Evolutionary conservation across 108 stramenopile genomes (phyloP).

Genomic region (Aurantiochytrium sp.): DNA sequence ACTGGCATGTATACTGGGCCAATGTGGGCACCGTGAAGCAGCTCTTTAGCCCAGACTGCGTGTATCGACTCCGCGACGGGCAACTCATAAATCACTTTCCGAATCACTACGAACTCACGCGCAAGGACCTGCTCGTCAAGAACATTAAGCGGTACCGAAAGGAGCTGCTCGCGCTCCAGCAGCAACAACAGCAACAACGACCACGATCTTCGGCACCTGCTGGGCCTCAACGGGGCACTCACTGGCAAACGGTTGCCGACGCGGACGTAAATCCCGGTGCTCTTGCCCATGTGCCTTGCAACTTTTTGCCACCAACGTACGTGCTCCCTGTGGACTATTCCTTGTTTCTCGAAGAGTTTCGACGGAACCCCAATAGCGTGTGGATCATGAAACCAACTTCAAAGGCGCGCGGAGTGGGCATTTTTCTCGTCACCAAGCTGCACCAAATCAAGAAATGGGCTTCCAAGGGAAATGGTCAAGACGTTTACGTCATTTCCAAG

Average conservation of each 20-base stretch:
- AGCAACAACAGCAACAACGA: neutral
- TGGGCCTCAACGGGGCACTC: neutral
- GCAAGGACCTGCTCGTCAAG: slow-evolving; percentile 53
- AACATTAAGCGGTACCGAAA: slow-evolving; percentile 50
- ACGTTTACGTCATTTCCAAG: slow-evolving; percentile 48
- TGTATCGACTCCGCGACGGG: slow-evolving; percentile 40
- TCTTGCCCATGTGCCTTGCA: neutral
- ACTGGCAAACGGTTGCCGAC: neutral
- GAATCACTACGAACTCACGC: slow-evolving; percentile 47
- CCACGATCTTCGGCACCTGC: no score
- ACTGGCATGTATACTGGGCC: slow-evolving; percentile 63
- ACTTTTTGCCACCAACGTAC: slow-evolving; percentile 57
- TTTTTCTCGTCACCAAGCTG: slow-evolving; percentile 52
- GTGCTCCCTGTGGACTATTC: slow-evolving; percentile 48
- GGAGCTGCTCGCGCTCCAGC: neutral
- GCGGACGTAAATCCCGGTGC: no score
- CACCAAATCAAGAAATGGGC: slow-evolving; percentile 25
- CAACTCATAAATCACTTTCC: slow-evolving; percentile 56
- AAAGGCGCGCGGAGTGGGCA: slow-evolving; percentile 49
- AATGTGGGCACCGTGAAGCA: slow-evolving; percentile 48
- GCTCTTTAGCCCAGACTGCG: slow-evolving; percentile 53
- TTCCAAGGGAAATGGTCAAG: neutral
- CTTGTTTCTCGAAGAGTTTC: slow-evolving; percentile 50
- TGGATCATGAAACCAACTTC: slow-evolving; percentile 60
- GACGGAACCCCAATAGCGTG: slow-evolving; percentile 33